Conservation (phyloP, 2,329 filamentous ascomycete species). For the Claviceps fusiformis region DNA sequence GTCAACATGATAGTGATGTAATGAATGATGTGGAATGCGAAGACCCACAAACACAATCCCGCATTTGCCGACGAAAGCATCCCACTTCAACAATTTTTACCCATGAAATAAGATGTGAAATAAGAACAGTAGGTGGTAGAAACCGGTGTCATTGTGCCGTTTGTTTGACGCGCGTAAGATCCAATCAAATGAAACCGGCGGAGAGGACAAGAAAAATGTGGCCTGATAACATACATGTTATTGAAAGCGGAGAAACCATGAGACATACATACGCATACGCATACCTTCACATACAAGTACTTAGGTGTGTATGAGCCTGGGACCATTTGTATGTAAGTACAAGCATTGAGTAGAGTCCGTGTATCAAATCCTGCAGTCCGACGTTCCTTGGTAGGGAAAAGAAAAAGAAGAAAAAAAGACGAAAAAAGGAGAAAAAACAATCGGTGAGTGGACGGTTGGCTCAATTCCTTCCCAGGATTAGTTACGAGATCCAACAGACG, state of each 20-base stretch:
- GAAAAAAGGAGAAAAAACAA: neutral
- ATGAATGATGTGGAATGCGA: conserved; percentile 1
- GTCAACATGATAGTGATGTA: conserved; percentile 6
- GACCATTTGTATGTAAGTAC: neutral
- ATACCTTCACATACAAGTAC: neutral
- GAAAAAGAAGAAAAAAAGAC: neutral
- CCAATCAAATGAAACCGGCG: neutral
- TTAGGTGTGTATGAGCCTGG: neutral
- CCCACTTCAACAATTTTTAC: neutral
- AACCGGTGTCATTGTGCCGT: neutral
- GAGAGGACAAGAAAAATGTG: neutral
- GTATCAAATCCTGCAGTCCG: too few species aligned
- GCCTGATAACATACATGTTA: neutral
- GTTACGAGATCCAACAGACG: neutral
- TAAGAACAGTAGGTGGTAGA: neutral
- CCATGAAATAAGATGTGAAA: neutral
- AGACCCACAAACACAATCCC: neutral
- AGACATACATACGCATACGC: neutral
- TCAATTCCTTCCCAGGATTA: neutral
- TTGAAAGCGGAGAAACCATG: neutral
- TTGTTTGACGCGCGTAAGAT: neutral
- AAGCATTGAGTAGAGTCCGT: neutral
- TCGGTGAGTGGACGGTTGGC: neutral
- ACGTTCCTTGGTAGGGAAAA: neutral
- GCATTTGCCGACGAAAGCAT: neutral